Evolutionary conservation across 139 green algal species (phyloP).

Genomic region (Coelastrella sp.): DNA sequence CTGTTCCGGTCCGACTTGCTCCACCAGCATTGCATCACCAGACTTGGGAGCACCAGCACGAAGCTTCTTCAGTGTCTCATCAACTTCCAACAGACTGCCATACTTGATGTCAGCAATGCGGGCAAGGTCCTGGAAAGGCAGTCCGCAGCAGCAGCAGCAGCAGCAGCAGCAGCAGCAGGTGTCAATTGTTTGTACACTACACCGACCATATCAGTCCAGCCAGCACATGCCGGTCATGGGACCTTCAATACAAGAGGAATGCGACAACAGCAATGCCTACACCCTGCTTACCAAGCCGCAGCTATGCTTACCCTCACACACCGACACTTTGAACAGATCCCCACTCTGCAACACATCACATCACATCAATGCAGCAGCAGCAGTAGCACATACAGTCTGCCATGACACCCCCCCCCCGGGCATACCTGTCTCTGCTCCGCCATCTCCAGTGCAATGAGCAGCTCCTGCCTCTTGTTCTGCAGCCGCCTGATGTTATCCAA

Average conservation of each 20-base stretch:
- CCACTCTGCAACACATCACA: no score
- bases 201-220: no score
- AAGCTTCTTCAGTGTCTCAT: constrained; percentile 76
- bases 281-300: no score
- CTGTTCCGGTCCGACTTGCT: constrained; percentile 86
- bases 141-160: background rate
- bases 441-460: constrained; percentile 78
- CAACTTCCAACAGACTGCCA: constrained; percentile 87
- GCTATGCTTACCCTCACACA: no score
- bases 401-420: background rate
- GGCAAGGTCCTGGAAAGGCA: constrained; percentile 17
- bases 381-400: background rate
- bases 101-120: constrained; percentile 65
- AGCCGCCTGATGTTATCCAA: constrained; percentile 80
- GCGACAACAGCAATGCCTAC: no score
- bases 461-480: constrained; percentile 83
- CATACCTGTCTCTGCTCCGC: constrained; percentile 82
- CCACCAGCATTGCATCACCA: constrained; percentile 84
- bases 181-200: no score
- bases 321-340: no score
- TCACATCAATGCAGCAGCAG: background rate
- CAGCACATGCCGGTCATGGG: no score
- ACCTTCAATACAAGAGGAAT: no score
- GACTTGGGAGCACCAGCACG: constrained; percentile 27
- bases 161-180: background rate